These are phyloP conservation scores for Pneumocystis jirovecii DNA, from an alignment of 1,139 yeast genomes.

Conservation along the genomic window DNA sequence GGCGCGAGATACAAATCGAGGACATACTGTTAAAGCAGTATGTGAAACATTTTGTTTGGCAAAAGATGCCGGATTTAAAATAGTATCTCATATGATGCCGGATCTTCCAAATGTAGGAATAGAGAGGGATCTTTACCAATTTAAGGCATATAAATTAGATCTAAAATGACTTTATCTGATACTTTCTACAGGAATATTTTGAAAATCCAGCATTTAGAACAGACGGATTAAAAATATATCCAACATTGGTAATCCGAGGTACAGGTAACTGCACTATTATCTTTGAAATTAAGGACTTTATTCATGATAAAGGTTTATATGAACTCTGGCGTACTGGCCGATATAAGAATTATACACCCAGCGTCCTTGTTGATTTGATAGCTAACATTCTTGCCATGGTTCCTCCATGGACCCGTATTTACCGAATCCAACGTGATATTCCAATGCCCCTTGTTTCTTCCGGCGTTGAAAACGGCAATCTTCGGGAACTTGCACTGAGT, in stretches of 20 bases:
- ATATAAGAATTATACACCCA: conserved; percentile 87
- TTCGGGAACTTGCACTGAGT: conserved; percentile 87
- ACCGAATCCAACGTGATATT: conserved; percentile 95
- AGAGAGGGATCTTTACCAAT: conserved; percentile 95
- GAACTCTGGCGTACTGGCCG: conserved; percentile 96
- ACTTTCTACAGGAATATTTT: conserved; percentile 47
- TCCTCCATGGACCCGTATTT: conserved; percentile 99
- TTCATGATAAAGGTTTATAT: conserved; percentile 31
- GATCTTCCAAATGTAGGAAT: conserved; percentile 96
- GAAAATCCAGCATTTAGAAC: conserved; percentile 96
- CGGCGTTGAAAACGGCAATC: conserved; percentile 95
- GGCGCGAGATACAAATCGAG: conserved; percentile 95
- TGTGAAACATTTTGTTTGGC: conserved; percentile 92
- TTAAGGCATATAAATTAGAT: conserved; percentile 27
- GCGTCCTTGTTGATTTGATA: conserved; percentile 81
- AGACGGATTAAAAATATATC: conserved; percentile 88
- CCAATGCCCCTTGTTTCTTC: conserved; percentile 98
- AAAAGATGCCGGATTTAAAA: conserved; percentile 95
- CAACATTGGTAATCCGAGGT: conserved; percentile 92
- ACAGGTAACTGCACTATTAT: conserved; percentile 39
- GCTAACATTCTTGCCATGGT: conserved; percentile 91
- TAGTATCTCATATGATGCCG: conserved; percentile 99
- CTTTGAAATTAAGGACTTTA: not conserved
- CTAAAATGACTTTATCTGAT: not conserved
- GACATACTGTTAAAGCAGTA: conserved; percentile 92